Conservation (phyloP, 2,329 filamentous ascomycete genomes). For the Didymella lethalis region DNA sequence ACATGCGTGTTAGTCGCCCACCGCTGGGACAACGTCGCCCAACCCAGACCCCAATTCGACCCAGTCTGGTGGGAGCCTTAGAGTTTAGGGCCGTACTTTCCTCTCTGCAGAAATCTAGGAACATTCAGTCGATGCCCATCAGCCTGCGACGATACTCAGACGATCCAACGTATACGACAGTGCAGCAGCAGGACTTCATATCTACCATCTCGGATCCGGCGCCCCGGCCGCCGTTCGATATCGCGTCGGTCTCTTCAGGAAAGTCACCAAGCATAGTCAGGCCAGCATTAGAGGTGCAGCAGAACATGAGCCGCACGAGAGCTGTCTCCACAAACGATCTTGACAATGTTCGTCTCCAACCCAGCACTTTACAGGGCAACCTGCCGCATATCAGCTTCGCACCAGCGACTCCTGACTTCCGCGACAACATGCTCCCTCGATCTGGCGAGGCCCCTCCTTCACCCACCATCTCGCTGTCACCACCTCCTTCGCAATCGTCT, state of each 20-base stretch:
- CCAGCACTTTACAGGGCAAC: constrained; percentile 38
- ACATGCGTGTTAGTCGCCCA: constrained; percentile 86
- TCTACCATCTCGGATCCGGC: constrained; percentile 60
- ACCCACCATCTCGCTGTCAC: constrained; percentile 51
- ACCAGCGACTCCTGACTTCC: constrained; percentile 45
- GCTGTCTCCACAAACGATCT: constrained; percentile 69
- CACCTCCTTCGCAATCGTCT: constrained; percentile 50
- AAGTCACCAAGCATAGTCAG: constrained; percentile 33
- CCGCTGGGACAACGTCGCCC: constrained; percentile 71
- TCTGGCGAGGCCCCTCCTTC: constrained; percentile 42
- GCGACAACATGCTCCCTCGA: constrained; percentile 8
- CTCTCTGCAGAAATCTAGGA: constrained; percentile 83
- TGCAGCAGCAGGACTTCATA: constrained; percentile 57
- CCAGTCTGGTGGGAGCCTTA: constrained; percentile 89
- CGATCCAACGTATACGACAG: constrained; percentile 59
- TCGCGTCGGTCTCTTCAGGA: constrained; percentile 31
- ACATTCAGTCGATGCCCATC: constrained; percentile 74
- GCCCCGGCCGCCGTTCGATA: constrained; percentile 47
- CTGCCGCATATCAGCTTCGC: constrained; percentile 49
- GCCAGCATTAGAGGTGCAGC: constrained; percentile 43
- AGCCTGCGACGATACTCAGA: constrained; percentile 74
- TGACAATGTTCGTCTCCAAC: constrained; percentile 56
- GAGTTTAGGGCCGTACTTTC: constrained; percentile 92
- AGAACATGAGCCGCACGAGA: constrained; percentile 49
- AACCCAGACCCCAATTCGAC: constrained; percentile 83